phyloP scores from a whole-genome alignment of 2,329 filamentous ascomycete genomes.

The Arthroderma sp. region DNA sequence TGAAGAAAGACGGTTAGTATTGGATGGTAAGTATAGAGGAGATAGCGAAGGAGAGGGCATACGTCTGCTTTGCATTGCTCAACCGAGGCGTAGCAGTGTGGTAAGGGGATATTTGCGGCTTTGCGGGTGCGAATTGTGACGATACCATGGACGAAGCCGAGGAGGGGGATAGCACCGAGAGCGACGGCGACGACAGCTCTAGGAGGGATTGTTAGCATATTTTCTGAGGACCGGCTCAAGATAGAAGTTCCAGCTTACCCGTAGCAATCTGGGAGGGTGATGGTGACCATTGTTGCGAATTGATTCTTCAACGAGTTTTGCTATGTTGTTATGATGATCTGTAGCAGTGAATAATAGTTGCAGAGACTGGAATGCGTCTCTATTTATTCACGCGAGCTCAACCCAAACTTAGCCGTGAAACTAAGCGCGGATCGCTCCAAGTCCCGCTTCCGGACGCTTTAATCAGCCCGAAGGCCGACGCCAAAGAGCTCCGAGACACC shows the following conservation, averaged over 20 bases:
- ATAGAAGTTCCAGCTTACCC: slow-evolving; percentile 24
- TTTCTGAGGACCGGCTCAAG: no score
- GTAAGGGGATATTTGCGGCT: slow-evolving; percentile 42
- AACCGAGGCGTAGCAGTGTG: slow-evolving; percentile 44
- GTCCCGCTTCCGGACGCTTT: no score
- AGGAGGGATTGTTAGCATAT: background rate
- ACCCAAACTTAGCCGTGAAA: no score
- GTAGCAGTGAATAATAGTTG: background rate
- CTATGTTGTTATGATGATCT: background rate
- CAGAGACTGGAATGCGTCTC: background rate
- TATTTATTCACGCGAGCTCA: no score
- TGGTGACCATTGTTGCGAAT: slow-evolving; percentile 22
- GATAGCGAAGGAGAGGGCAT: slow-evolving; percentile 4
- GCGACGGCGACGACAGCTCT: slow-evolving; percentile 45
- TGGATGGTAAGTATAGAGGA: background rate
- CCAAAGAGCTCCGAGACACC: no score
- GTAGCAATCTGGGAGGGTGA: slow-evolving; percentile 36
- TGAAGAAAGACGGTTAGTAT: background rate
- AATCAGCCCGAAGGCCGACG: no score
- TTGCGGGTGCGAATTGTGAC: slow-evolving; percentile 37
- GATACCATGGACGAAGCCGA: slow-evolving; percentile 38
- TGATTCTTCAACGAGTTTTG: background rate
- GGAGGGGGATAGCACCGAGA: slow-evolving; percentile 40
- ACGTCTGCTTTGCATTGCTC: slow-evolving; percentile 39
- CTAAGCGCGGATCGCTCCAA: no score